These are phyloP conservation scores for Arthrobotrys conoides DNA, from an alignment of 2,329 filamentous ascomycete genomes.

Conservation along the genomic window DNA sequence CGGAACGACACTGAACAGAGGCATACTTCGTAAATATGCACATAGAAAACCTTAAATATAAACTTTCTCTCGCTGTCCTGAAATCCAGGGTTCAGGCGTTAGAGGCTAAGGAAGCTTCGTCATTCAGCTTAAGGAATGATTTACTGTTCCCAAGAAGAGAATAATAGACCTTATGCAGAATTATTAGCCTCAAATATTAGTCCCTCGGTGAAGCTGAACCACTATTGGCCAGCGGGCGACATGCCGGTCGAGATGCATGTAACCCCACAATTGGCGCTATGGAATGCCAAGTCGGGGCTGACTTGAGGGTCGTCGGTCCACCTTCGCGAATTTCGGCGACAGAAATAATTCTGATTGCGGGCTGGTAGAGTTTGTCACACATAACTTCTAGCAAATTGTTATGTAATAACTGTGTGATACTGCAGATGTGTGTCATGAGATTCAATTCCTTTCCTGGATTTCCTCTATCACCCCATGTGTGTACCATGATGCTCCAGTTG, in stretches of 20 bases:
- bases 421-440: conserved; percentile 16
- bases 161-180: background rate
- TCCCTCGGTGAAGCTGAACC: conserved; percentile 3
- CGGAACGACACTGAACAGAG: too few species aligned
- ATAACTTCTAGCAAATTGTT: background rate
- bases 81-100: background rate
- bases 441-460: background rate
- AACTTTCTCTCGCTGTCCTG: too few species aligned
- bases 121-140: background rate
- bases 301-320: conserved; percentile 1
- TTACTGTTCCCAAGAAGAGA: background rate
- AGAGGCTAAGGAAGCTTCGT: conserved; percentile 4
- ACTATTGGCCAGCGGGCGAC: background rate
- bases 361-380: background rate
- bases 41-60: too few species aligned
- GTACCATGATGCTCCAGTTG: background rate
- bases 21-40: too few species aligned
- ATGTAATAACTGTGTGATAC: conserved; percentile 7
- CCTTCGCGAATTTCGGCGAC: conserved; percentile 1
- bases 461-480: background rate
- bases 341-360: background rate
- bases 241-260: background rate
- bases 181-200: background rate
- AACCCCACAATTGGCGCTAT: conserved; percentile 8
- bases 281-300: conserved; percentile 15